Evolutionary conservation across 1,284 basidiomycete genomes (phyloP), one percentile per base, ranked within the genome.

Genomic region (Ganoderma lucidum): DNA sequence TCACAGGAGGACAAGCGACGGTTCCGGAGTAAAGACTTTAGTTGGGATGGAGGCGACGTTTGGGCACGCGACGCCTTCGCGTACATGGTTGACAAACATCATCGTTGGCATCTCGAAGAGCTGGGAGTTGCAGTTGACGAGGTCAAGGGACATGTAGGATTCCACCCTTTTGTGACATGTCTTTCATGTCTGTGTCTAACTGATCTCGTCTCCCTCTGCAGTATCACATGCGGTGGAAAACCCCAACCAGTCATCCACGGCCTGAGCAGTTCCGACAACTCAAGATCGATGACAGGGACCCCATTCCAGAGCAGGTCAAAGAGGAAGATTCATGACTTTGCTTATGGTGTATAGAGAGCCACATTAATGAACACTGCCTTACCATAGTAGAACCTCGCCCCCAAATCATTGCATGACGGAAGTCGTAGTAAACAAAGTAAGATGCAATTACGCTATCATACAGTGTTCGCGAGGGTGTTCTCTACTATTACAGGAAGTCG

Each of bases 61-160:
- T 74, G 72, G 73, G 72, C 73, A 28, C 66, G 71, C 45, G 62
- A 67, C 0, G 71, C 71, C 35, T 77, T 78, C 35, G 39, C 44
- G 48, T 60, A 63, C 42, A 73, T 77, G 69, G 75, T 76, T 9
- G 65, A 69, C 39, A 55, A 44, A 35, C 75, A 76, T 35, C 66
- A 66, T 10, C 55, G 70, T 9, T 62, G 64, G 30, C 78, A 80
- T 45, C 28, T 78, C 3, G 67, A 69, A 10, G 60, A 71, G 8
- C 28, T 63, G 39, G 77, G 75, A 4, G 64, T 80, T 39, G 65
- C 59, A 32, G 6, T 75, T 39, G 62, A 68, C 30, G n/a, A 58
- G 53, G n/a, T 37, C 42, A 70, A n/a, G 62, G 67, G n/a, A 65
- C 19, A 23, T 55, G 78, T 78, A 53, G 68, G 73, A 1, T 15